These are phyloP conservation scores for Gnomoniopsis smithogilvyi DNA, from an alignment of 2,329 filamentous ascomycete genomes.

Conservation along the genomic window DNA sequence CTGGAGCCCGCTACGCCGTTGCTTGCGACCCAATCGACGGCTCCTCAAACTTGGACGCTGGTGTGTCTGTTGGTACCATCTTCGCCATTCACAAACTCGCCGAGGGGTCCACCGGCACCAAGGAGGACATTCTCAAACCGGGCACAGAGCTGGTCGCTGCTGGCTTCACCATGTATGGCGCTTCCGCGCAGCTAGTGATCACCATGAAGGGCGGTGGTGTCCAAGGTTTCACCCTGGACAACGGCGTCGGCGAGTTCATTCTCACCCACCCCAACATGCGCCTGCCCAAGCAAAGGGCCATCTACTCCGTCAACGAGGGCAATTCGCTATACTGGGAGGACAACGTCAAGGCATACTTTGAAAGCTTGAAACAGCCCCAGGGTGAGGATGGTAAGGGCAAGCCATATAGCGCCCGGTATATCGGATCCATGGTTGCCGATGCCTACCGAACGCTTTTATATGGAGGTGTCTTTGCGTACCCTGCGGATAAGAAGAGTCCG, in stretches of 20 bases:
- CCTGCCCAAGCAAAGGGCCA: slow-evolving; percentile 74
- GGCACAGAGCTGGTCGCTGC: slow-evolving; percentile 89
- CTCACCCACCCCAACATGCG: slow-evolving; percentile 93
- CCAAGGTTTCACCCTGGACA: slow-evolving; percentile 98
- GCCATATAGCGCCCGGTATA: slow-evolving; percentile 93
- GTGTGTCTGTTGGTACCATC: slow-evolving; percentile 96
- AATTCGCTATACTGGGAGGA: slow-evolving; percentile 97
- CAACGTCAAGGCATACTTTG: slow-evolving; percentile 81
- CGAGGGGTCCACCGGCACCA: slow-evolving; percentile 68
- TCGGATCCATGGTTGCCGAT: slow-evolving; percentile 97
- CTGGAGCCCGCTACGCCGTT: slow-evolving; percentile 81
- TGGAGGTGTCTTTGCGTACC: slow-evolving; percentile 96
- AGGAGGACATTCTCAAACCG: slow-evolving; percentile 83
- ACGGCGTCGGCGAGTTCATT: slow-evolving; percentile 96
- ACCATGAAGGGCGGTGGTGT: slow-evolving; percentile 92
- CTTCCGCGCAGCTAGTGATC: slow-evolving; percentile 91
- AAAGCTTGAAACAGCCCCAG: slow-evolving; percentile 79
- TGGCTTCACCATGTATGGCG: slow-evolving; percentile 99
- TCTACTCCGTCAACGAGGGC: slow-evolving; percentile 98
- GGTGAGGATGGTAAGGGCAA: slow-evolving; percentile 72
- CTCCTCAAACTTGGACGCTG: slow-evolving; percentile 94
- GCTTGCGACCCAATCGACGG: slow-evolving; percentile 98
- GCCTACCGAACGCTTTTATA: slow-evolving; percentile 95
- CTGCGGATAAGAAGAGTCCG: slow-evolving; percentile 94
- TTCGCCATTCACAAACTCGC: slow-evolving; percentile 90